Base-by-base conservation (phyloP, 2,329 filamentous ascomycete genomes). In the Nannizzia gypsea region DNA sequence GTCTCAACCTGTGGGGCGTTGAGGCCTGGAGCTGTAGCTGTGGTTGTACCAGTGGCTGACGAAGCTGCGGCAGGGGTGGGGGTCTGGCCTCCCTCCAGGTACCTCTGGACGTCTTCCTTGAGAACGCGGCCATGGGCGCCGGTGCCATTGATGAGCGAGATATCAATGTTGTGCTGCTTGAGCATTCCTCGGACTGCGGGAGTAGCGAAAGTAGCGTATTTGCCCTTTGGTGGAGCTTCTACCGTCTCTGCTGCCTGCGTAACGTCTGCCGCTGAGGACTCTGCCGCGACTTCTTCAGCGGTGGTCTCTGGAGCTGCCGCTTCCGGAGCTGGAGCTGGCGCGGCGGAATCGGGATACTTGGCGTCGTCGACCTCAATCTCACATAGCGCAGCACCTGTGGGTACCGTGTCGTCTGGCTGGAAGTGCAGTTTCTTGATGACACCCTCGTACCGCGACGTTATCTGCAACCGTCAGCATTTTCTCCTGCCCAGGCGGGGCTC, bases 381-480 rank as follows among this genome's bases (percentile, higher is more conserved):
- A 64, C 96, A 87, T 69, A 96, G 84, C 13, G 91, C 87, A 73
- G 78, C 91, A 66, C 93, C 93, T 26, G 96, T 95, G 70, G 89
- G 90, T 57, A 92, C 92, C 82, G 96, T 96, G 66, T 97, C 93
- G 65, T 96, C 93, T 34, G 90, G 86, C 64, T 96, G 90, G 73
- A 96, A 97, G 75, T 97, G 84, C 50, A 99, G 80, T 76, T 91
- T 97, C 78, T 96, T 96, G 66, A 99, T 92, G 0, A 96, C 87
- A 22, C 93, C 93, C 61, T 91, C 85, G 73, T 96, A 99, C 59
- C 93, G 86, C 68, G 91, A 96, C 42, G 93, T 97, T 67, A 99
- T 99, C 80, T 97, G 82, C 22, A 84, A 83, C 56, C 42, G 1
- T 11, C 22, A 52, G 48, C 48, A 3, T 22, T 46, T 8, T 22